Base-by-base conservation (phyloP, 768 basidiomycete genomes). In the Lactarius tabidus region DNA sequence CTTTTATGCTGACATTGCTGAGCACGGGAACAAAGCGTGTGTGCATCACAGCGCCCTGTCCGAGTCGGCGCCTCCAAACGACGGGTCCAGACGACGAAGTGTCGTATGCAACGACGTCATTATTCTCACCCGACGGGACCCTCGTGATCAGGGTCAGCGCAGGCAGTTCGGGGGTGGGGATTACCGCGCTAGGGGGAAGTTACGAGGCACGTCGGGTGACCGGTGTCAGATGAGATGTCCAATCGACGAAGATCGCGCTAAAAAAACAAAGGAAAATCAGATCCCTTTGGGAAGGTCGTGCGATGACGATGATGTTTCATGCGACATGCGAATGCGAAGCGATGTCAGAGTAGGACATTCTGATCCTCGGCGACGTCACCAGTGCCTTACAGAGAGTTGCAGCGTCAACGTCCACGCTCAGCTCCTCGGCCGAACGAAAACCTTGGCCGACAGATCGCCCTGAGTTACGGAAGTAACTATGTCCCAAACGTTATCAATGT, bases 51-150 rank as follows among this genome's bases (percentile, higher is more conserved):
- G 9, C 33, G 33, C 33, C 33, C 33, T 33, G 33, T 4, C 33
- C 33, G 33, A 4, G 8, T 33, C 33, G 33, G 33, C 33, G 33
- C 33, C 33, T 33, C 33, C 33, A 33, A 33, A 33, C 33, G 33
- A 4, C 8, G 33, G 36, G 54, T 3, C 23, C 48, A 57, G 36
- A 26, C 57, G 45, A 33, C 59, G 57, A 26, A 28, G 10, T 35
- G 55, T 52, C 20, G 29, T 6, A 43, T 36, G 28, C 29, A 41
- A 58, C 60, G 51, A 66, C 65, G 65, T 66, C 65, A 66, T 66
- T 51, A 66, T 66, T 51, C 48, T 51, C 28, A 12, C 6, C n/a
- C 33, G 23, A 28, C 56, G 60, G 33, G n/a, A 26, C 36, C 12
- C 56, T 23, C 56, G 36, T 57, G 51, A 51, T 17, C 29, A 26